Base-by-base conservation (phyloP, 2,329 filamentous ascomycete species). In the Madurella mycetomatis region DNA sequence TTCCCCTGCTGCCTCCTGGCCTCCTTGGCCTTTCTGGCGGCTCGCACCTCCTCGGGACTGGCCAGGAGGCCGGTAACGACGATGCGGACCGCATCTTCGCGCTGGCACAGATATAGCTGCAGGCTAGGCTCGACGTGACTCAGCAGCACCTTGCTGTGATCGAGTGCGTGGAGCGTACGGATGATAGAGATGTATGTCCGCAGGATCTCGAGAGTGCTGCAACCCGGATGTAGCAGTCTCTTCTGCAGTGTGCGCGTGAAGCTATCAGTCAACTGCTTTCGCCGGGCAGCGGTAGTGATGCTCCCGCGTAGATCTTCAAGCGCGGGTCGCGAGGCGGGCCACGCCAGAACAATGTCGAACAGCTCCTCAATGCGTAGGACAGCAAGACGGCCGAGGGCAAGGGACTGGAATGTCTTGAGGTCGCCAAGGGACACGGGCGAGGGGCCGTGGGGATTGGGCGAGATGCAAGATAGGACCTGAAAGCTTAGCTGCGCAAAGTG, bases 161-260 rank as follows among this genome's bases (percentile, higher is more conserved):
- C 88, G 4, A 92, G 75, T 25, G 82, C 80, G 64, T 89, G 85
- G 61, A 92, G 90, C 0, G 86, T 85, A 55, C 84, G 82, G 57
- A 92, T 92, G 73, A 92, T 86, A 59, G 82, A 84, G 55, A 92
- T 88, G 68, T 92, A 92, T 2, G 87, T 84, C 61, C 85, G 84
- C 47, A 92, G 69, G 34, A 92, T 90, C 57, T 89, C 83, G 2
- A 88, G 77, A 1, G 88, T 92, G 16, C 87, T 90, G 41, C 86
- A 80, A 2, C 87, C 88, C 1, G 88, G 85, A 64, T 92, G 87
- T 11, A 94, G 73, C 8, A 95, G 72, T 13, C 86, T 81, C 49
- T 75, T 78, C 54, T 84, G 82, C 16, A 92, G 70, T 11, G 85
- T 80, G 9, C 78, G 73, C 1, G 85, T 82, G 67, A 92, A 92